Evolutionary conservation across 2,329 filamentous ascomycete species (phyloP).

Genomic region (Paramyrothecium roridum): DNA sequence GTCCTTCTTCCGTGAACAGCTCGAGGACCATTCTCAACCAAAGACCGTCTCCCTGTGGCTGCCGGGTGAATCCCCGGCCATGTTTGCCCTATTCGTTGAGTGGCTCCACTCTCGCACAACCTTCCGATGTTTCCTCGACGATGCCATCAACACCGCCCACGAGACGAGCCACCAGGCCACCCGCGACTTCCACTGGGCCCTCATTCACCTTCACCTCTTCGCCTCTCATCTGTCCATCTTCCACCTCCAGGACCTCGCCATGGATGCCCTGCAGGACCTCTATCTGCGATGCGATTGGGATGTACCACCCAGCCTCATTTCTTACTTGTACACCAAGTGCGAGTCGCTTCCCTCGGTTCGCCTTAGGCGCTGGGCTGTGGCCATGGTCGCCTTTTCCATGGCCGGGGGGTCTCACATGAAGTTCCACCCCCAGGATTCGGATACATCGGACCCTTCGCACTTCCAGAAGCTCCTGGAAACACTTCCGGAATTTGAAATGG

Average conservation of each 20-base stretch:
- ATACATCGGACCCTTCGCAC: slow-evolving; percentile 24
- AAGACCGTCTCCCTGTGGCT: slow-evolving; percentile 34
- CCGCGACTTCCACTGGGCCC: slow-evolving; percentile 50
- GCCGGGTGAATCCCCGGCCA: slow-evolving; percentile 44
- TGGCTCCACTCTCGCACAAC: slow-evolving; percentile 45
- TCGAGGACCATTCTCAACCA: slow-evolving; percentile 29
- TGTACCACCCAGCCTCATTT: slow-evolving; percentile 47
- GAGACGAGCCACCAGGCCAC: slow-evolving; percentile 21
- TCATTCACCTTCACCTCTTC: slow-evolving; percentile 56
- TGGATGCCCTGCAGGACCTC: slow-evolving; percentile 57
- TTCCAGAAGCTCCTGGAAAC: slow-evolving; percentile 40
- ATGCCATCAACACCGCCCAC: slow-evolving; percentile 28
- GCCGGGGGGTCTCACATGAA: slow-evolving; percentile 29
- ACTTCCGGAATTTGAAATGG: slow-evolving; percentile 43
- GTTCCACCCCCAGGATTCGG: slow-evolving; percentile 22
- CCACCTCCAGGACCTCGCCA: slow-evolving; percentile 52
- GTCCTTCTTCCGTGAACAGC: slow-evolving; percentile 43
- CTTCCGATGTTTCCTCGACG: slow-evolving; percentile 42
- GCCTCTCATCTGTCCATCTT: slow-evolving; percentile 47
- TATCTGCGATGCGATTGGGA: slow-evolving; percentile 59
- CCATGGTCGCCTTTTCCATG: slow-evolving; percentile 58
- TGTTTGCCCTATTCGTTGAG: slow-evolving; percentile 51
- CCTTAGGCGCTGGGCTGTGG: slow-evolving; percentile 56
- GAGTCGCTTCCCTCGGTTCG: slow-evolving; percentile 46
- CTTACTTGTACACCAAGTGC: slow-evolving; percentile 52